Percentiles rank a stretch among this genome's conserved stretches.
These are phyloP conservation scores for Ceriops decandra DNA, from an alignment of 345 rosid genomes.

Conservation along the genomic window DNA sequence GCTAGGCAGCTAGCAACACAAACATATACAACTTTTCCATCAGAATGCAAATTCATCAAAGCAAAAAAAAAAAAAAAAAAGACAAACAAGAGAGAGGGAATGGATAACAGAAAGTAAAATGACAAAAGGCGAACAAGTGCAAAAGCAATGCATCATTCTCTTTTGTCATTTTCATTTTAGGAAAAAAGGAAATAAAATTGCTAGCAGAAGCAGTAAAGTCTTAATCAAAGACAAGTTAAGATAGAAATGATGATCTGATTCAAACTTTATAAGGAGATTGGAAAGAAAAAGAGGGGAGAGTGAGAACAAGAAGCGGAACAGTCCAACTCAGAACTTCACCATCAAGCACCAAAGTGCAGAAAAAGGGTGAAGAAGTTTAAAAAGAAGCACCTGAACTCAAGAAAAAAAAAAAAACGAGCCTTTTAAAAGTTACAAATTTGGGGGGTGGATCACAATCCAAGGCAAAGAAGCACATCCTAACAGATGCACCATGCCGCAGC, in stretches of 20 bases:
- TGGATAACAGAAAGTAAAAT: slow-evolving; percentile 27
- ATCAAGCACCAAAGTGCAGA: slow-evolving; percentile 41
- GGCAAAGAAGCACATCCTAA: slow-evolving; percentile 13
- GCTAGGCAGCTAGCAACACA: slow-evolving; percentile 25
- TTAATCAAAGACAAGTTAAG: background rate
- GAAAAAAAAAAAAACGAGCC: slow-evolving; percentile 17
- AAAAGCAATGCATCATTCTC: slow-evolving; percentile 22
- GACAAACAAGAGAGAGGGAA: slow-evolving; percentile 28
- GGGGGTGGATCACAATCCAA: slow-evolving; percentile 15
- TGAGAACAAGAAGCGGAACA: slow-evolving; percentile 27
- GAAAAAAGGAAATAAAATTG: too few relatives aligned
- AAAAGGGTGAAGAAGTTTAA: slow-evolving; percentile 40
- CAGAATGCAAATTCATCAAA: slow-evolving; percentile 22
- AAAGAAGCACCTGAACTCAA: slow-evolving; percentile 30
- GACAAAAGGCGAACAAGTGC: slow-evolving; percentile 38
- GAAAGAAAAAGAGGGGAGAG: background rate
- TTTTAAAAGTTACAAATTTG: slow-evolving; percentile 26
- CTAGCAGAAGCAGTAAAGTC: too few relatives aligned
- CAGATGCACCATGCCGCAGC: slow-evolving; percentile 13
- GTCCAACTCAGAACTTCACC: slow-evolving; percentile 54
- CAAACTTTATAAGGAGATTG: background rate
- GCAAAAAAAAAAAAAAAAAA: background rate
- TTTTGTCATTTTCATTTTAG: too few relatives aligned
- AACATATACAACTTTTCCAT: slow-evolving; percentile 21
- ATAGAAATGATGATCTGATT: background rate